These are phyloP conservation scores for Talaromyces rugulosus DNA, from an alignment of 2,329 filamentous ascomycete species.

Conservation along the genomic window DNA sequence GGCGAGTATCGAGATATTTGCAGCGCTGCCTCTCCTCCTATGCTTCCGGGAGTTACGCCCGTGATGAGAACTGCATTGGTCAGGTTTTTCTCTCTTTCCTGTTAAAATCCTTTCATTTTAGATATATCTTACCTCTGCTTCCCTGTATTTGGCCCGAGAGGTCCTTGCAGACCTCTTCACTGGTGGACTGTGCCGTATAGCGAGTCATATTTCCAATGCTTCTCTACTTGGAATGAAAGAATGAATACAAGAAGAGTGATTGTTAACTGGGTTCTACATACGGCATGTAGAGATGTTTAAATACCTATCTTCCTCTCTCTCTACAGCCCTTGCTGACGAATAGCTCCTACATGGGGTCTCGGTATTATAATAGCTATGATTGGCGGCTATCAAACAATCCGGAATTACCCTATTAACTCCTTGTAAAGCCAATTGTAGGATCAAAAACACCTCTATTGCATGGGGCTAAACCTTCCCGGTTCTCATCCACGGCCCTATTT, in stretches of 20 bases:
- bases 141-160: constrained; percentile 1
- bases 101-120: background rate
- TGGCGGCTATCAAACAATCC: background rate
- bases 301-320: background rate
- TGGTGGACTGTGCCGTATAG: background rate
- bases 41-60: background rate
- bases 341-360: background rate
- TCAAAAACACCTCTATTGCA: background rate
- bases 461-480: background rate
- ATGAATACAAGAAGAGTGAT: background rate
- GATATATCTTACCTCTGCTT: background rate
- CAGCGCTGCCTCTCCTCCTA: background rate
- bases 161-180: background rate
- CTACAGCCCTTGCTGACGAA: background rate
- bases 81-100: background rate
- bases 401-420: background rate
- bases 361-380: background rate
- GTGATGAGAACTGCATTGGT: background rate
- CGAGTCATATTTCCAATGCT: background rate
- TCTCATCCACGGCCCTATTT: too few relatives aligned
- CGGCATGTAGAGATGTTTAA: background rate
- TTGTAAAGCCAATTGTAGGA: background rate
- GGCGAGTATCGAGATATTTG: background rate
- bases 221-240: background rate
- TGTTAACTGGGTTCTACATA: background rate